phyloP scores from a whole-genome alignment of 768 basidiomycete genomes.

The Coprinopsis marcescibilis region DNA sequence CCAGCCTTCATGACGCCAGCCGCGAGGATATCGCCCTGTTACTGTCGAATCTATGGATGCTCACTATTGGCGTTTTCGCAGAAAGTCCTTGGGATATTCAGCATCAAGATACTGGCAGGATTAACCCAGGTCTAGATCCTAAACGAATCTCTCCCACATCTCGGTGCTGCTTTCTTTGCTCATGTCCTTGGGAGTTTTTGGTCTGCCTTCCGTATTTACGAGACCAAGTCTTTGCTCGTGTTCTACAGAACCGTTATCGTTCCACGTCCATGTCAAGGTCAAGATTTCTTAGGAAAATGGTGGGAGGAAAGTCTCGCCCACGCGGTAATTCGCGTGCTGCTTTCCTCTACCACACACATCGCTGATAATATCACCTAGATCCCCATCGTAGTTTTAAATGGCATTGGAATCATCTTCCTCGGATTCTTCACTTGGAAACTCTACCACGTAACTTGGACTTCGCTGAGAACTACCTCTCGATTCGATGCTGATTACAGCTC shows the following conservation, averaged over 20 bases:
- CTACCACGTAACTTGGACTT: constrained; percentile 30
- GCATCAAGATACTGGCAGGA: neutral
- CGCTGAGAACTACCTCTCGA: neutral
- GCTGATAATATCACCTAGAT: constrained; percentile 22
- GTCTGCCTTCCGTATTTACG: constrained; percentile 37
- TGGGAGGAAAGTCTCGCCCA: constrained; percentile 30
- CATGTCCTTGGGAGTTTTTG: constrained; percentile 43
- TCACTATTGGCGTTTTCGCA: constrained; percentile 39
- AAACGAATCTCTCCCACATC: constrained; percentile 47
- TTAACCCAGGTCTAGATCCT: constrained; percentile 29
- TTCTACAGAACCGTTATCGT: constrained; percentile 32
- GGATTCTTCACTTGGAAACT: constrained; percentile 36
- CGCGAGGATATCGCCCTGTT: constrained; percentile 45
- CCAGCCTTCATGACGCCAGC: constrained; percentile 33
- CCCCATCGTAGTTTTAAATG: constrained; percentile 35
- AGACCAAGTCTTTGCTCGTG: constrained; percentile 23
- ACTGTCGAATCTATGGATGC: constrained; percentile 42
- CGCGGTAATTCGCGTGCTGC: constrained; percentile 27
- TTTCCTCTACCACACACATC: neutral
- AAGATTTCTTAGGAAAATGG: constrained; percentile 37
- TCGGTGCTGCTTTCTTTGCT: constrained; percentile 40
- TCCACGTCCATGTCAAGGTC: constrained; percentile 31
- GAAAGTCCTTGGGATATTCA: constrained; percentile 24
- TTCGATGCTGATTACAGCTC: neutral
- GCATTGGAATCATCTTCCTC: constrained; percentile 29